Percentiles rank a stretch among this genome's conserved stretches.
Evolutionary conservation across 805 yeast genomes (phyloP).

Genomic region (Teunomyces kruisii): DNA sequence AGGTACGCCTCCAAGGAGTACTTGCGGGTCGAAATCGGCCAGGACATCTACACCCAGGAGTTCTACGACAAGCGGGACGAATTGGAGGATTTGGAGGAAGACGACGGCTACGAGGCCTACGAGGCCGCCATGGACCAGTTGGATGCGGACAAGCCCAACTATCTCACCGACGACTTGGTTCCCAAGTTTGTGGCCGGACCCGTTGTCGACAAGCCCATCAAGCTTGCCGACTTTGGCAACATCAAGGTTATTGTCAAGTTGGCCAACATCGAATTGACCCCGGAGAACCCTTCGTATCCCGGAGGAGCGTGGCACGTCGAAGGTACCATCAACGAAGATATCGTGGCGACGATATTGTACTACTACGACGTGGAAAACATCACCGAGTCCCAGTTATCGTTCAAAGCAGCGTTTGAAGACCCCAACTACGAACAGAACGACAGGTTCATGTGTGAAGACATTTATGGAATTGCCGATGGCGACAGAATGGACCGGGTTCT

Average conservation of each 20-base stretch:
- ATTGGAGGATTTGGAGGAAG: slow-evolving; percentile 4
- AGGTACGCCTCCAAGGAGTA: slow-evolving; percentile 18
- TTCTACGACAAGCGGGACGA: slow-evolving; percentile 10
- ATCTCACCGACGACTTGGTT: neutral
- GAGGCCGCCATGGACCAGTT: no score
- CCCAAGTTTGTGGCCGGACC: slow-evolving; percentile 5
- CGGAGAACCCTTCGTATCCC: slow-evolving; percentile 35
- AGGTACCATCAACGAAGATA: slow-evolving; percentile 41
- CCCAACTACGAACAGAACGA: slow-evolving; percentile 39
- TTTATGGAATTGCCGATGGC: slow-evolving; percentile 31
- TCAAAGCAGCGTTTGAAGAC: slow-evolving; percentile 27
- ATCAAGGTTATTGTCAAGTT: slow-evolving; percentile 39
- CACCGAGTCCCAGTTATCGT: slow-evolving; percentile 29
- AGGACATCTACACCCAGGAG: slow-evolving; percentile 16
- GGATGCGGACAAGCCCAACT: neutral
- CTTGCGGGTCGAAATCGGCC: slow-evolving; percentile 12
- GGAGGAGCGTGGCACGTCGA: slow-evolving; percentile 48
- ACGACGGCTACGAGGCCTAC: neutral
- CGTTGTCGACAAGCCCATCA: slow-evolving; percentile 8
- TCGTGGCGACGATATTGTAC: slow-evolving; percentile 40
- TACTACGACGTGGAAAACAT: slow-evolving; percentile 42
- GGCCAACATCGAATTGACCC: slow-evolving; percentile 41
- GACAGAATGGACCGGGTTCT: slow-evolving; percentile 18
- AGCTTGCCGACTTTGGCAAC: slow-evolving; percentile 15
- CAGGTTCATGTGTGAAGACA: slow-evolving; percentile 15